A percentile compares a stretch with the other conserved stretches of the same genome.
Evolutionary conservation across 2,329 filamentous ascomycete genomes (phyloP).

Genomic region (Xylaria sp.): DNA sequence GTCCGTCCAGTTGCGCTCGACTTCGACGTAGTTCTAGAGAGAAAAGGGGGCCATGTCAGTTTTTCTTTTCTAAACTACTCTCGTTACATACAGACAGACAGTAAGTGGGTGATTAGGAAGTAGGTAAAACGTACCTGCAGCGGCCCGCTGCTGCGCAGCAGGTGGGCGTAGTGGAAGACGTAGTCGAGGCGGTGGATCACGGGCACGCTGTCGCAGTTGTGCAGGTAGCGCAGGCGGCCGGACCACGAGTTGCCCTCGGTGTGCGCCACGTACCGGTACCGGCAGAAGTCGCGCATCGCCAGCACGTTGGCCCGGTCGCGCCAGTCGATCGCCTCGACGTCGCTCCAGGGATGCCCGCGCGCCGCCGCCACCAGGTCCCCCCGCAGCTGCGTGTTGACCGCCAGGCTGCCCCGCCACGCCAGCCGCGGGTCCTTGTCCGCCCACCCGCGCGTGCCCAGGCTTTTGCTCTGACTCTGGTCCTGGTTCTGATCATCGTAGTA

Average conservation of each 20-base stretch:
- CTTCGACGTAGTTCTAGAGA: constrained; percentile 48
- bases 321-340: constrained; percentile 36
- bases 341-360: constrained; percentile 31
- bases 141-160: constrained; percentile 47
- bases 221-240: constrained; percentile 39
- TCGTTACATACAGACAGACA: too few relatives aligned
- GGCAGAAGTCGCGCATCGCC: constrained; percentile 33
- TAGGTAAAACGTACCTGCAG: constrained; percentile 37
- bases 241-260: constrained; percentile 37
- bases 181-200: constrained; percentile 52
- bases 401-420: constrained; percentile 39
- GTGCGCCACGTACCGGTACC: constrained; percentile 32
- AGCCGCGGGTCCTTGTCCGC: constrained; percentile 31
- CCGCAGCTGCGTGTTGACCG: constrained; percentile 32
- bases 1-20: constrained; percentile 47
- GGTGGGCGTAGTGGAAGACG: constrained; percentile 51
- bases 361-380: constrained; percentile 29
- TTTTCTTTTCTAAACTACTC: not conserved
- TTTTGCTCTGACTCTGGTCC: too few relatives aligned
- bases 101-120: too few relatives aligned
- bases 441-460: constrained; percentile 20
- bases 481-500: too few relatives aligned
- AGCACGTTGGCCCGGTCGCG: constrained; percentile 26
- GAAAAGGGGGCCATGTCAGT: not conserved
- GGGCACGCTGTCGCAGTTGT: constrained; percentile 45